phyloP scores from a whole-genome alignment of 1,284 basidiomycete species.

The Ustilago nuda region DNA sequence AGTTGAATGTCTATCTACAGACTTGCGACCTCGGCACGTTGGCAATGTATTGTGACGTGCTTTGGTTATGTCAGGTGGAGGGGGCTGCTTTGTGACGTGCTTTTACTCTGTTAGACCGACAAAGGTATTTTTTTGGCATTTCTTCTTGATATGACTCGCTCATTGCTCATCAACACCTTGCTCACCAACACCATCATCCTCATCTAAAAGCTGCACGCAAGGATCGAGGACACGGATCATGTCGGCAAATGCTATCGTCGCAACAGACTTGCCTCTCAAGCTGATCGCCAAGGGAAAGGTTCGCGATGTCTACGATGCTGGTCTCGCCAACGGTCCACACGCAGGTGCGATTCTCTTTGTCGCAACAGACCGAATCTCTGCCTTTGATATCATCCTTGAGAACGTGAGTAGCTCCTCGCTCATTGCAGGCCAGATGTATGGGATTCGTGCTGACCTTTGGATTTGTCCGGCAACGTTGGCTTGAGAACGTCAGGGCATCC shows the following conservation, averaged over 20 bases:
- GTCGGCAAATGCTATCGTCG: conserved; percentile 46
- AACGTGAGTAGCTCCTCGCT: conserved; percentile 36
- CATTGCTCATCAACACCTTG: conserved; percentile 1
- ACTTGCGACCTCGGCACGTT: too few relatives aligned
- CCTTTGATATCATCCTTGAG: conserved; percentile 83
- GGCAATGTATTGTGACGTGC: too few relatives aligned
- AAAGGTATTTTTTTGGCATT: not conserved
- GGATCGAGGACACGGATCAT: conserved; percentile 10
- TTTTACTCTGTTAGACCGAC: conserved; percentile 11
- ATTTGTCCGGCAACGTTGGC: not conserved
- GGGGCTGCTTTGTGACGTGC: too few relatives aligned
- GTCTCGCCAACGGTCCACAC: conserved; percentile 45
- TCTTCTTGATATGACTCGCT: conserved; percentile 22
- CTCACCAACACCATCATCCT: not conserved
- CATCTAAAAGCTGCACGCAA: not conserved
- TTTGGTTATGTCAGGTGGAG: too few relatives aligned
- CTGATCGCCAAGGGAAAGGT: conserved; percentile 68
- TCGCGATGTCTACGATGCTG: conserved; percentile 67
- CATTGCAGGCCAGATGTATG: not conserved
- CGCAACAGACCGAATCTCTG: conserved; percentile 94
- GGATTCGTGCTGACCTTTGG: not conserved
- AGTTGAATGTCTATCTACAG: too few relatives aligned
- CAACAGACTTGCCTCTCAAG: conserved; percentile 62
- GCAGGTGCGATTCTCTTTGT: conserved; percentile 79
- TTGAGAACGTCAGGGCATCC: conserved; percentile 77